phyloP scores from a whole-genome alignment of 1,284 basidiomycete species.

The Cerioporus squamosus region DNA sequence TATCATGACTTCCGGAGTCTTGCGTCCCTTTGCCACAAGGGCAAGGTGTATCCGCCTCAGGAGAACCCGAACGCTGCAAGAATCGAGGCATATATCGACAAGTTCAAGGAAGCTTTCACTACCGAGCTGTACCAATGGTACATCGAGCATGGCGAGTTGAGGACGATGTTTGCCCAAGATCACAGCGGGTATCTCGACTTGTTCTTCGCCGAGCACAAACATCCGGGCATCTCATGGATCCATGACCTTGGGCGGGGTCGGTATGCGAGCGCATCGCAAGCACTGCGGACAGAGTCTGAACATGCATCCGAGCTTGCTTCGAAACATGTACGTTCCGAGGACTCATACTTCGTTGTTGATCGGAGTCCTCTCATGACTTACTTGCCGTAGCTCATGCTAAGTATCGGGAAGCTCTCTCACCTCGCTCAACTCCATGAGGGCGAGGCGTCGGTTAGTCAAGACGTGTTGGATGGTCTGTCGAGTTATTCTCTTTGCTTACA shows the following conservation, averaged over 20 bases:
- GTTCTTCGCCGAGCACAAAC: constrained; percentile 71
- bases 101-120: constrained; percentile 85
- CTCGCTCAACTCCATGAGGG: constrained; percentile 78
- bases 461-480: constrained; percentile 56
- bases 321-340: constrained; percentile 64
- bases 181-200: constrained; percentile 71
- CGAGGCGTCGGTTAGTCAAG: constrained; percentile 47
- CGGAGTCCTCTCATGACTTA: not conserved
- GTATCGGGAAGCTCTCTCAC: constrained; percentile 88
- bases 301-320: constrained; percentile 62
- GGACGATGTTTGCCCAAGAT: constrained; percentile 78
- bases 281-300: constrained; percentile 67
- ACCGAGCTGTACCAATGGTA: constrained; percentile 89
- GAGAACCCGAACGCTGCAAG: constrained; percentile 62
- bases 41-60: constrained; percentile 63
- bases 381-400: constrained; percentile 78
- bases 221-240: constrained; percentile 85
- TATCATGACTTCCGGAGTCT: constrained; percentile 86
- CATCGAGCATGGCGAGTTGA: constrained; percentile 76
- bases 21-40: constrained; percentile 80
- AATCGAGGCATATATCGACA: constrained; percentile 78
- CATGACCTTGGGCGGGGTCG: constrained; percentile 81
- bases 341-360: not conserved
- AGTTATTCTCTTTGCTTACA: not conserved
- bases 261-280: constrained; percentile 67